Base-by-base conservation (phyloP, 2,329 filamentous ascomycete species). In the Xylariaceae sp. region DNA sequence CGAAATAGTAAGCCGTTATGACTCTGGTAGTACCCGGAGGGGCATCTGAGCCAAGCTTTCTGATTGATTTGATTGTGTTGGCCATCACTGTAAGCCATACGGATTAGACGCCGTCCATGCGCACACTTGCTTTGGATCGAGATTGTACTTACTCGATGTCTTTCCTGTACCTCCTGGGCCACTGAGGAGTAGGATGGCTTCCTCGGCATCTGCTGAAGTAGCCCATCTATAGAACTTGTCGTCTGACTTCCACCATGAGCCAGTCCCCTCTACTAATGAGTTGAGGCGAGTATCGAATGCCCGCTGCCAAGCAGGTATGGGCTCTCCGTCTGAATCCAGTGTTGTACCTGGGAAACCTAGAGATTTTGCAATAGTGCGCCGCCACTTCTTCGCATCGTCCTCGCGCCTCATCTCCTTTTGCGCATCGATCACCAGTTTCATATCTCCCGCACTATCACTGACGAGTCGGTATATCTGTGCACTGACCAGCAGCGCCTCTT, bases 391-490 rank as follows among this genome's bases (percentile, higher is more conserved):
- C 15, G 55, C 60, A 19, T 66, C 64, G 15, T 68, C 64, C 32
- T 65, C 60, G 22, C 62, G 62, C 42, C 60, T 63, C 40, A 58
- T 57, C 43, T 62, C 62, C 36, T 61, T 65, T 44, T 68, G 63
- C 2, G 56, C 48, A 6, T 66, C 61, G 2, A 66, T 48, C 2
- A 63, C 58, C 39, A 65, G 44, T 42, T 65, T 58, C 44, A 66
- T 54, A 42, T 65, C 54, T 14, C 57, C 62, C 6, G 65, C 63
- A 19, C 59, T 65, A 22, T 67, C 64, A 40, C 59, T 66, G 19
- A 65, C 64, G 17, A 63, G 52, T 44, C 62, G 64, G 51, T 60
- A 69, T 2, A 64, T 68, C 51, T 68, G 66, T 1, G 66, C 66
- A 33, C 57, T 61, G 2, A 69, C 66, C 2, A 69, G 47, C 1